Evolutionary conservation across 306 rosid genomes (phyloP), one percentile per base, ranked within the genome.

Genomic region (Acmispon strigosus): DNA sequence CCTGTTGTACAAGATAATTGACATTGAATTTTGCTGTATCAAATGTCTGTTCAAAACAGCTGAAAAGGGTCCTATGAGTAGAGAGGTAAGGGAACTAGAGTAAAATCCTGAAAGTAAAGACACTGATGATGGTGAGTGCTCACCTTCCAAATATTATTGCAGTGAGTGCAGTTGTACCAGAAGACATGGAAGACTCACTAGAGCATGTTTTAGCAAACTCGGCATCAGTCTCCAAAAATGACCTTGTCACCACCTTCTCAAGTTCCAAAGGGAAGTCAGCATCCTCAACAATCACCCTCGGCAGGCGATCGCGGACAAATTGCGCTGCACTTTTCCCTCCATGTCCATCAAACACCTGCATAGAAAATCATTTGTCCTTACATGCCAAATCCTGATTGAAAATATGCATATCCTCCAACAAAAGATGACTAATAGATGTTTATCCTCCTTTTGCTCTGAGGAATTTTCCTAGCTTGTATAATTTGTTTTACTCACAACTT

Each of bases 261-360:
- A 95, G 92, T 81, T 89, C 86, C 20, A 86, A 66, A 51, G 97
- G 99, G 43, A 95, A 95, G 76, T 83, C 86, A 0, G 96, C 83
- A 86, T 95, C 97, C 82, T 95, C 96, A 39, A 86, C 94, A 52
- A 95, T 86, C 72, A 91, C 86, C 72, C 91, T 80, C 7, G 97
- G 99, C 54, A 95, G 83, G 81, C 84, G 88, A 69, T 95, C 97
- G 1, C 99, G 87, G 27, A 87, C 99, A 71, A 87, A 91, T 49
- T 86, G 83, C 1, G 99, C 97, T 8, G 99, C 99, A 20, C 68
- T 83, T 62, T 91, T 80, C 59, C 99, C 99, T 55, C 87, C 99
- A 41, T 95, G 99, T n/a, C 97, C 97, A 60, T 95, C 99, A 68
- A 95, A 95, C 56, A 95, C 96, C 99, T 95, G 76, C 68, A 22